Percentiles rank a stretch among this genome's conserved stretches.
phyloP scores from a whole-genome alignment of 345 rosid species.

The Boechera divaricarpa region DNA sequence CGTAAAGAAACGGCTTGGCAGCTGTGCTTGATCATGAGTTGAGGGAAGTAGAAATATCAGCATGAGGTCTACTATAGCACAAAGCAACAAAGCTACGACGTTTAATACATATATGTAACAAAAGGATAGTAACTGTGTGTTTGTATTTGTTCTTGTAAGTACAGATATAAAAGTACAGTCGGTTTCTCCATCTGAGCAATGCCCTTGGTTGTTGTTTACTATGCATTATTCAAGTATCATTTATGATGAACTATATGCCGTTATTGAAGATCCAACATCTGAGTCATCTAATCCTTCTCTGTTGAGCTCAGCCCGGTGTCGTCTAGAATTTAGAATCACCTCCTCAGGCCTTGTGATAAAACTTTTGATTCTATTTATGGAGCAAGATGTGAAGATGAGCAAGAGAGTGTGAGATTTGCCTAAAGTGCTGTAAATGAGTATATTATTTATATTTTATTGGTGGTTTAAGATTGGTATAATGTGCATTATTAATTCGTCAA shows the following conservation, averaged over 20 bases:
- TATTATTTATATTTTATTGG: neutral
- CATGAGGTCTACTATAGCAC: slow-evolving; percentile 28
- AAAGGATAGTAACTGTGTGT: slow-evolving; percentile 37
- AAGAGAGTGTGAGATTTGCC: slow-evolving; percentile 16
- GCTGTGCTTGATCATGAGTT: slow-evolving; percentile 21
- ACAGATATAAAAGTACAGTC: no score
- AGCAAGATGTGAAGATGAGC: neutral
- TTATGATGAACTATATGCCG: neutral
- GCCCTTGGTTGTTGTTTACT: neutral
- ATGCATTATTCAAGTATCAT: neutral
- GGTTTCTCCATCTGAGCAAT: neutral
- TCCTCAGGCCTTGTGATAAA: neutral
- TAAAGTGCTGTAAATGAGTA: neutral
- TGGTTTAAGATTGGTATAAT: slow-evolving; percentile 24
- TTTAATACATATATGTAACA: slow-evolving; percentile 7
- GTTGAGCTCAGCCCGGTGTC: neutral
- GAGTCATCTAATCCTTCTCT: neutral
- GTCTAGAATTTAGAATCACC: slow-evolving; percentile 1
- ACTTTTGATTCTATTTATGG: neutral
- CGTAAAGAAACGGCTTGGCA: slow-evolving; percentile 16
- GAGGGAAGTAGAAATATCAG: slow-evolving; percentile 16
- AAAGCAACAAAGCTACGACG: slow-evolving; percentile 8
- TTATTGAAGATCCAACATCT: neutral
- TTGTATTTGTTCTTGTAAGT: slow-evolving; percentile 24
- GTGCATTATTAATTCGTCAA: slow-evolving; percentile 29